Evolutionary conservation across 192 early-diverging fungal genomes (phyloP).

Genomic region (Phlyctochytrium planicorne): DNA sequence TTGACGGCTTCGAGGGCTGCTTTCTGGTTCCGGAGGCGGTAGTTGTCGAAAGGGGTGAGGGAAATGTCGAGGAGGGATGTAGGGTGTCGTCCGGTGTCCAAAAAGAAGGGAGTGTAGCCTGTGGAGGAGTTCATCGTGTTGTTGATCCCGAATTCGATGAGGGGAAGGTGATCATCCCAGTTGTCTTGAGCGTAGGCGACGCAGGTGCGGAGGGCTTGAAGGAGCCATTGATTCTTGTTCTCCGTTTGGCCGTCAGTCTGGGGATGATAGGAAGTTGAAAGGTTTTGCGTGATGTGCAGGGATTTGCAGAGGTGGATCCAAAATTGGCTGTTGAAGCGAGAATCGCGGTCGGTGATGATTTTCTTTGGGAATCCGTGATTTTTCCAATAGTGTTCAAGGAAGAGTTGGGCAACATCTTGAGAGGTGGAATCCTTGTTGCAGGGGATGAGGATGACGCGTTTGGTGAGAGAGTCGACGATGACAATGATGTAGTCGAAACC

Average conservation of each 20-base stretch:
- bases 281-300: constrained; percentile 25
- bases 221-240: constrained; percentile 24
- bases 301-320: constrained; percentile 21
- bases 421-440: neutral
- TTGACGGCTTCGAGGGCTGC: no score
- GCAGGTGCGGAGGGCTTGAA: constrained; percentile 30
- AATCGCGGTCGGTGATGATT: constrained; percentile 47
- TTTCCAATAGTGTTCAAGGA: neutral
- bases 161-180: constrained; percentile 39
- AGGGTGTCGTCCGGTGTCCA: constrained; percentile 16
- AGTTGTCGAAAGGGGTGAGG: constrained; percentile 2
- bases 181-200: constrained; percentile 36
- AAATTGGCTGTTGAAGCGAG: constrained; percentile 39
- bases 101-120: constrained; percentile 32
- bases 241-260: constrained; percentile 43
- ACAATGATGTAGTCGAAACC: constrained; percentile 38
- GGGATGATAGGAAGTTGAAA: constrained; percentile 38
- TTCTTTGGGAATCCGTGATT: constrained; percentile 34
- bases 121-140: constrained; percentile 38
- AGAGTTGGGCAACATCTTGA: constrained; percentile 5
- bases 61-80: neutral
- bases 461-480: constrained; percentile 43
- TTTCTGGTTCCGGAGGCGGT: no score
- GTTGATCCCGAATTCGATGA: constrained; percentile 54
- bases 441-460: constrained; percentile 18